A percentile compares a stretch with the other conserved stretches of the same genome.
phyloP scores from a whole-genome alignment of 768 basidiomycete genomes.

The Punctularia strigosozonata region DNA sequence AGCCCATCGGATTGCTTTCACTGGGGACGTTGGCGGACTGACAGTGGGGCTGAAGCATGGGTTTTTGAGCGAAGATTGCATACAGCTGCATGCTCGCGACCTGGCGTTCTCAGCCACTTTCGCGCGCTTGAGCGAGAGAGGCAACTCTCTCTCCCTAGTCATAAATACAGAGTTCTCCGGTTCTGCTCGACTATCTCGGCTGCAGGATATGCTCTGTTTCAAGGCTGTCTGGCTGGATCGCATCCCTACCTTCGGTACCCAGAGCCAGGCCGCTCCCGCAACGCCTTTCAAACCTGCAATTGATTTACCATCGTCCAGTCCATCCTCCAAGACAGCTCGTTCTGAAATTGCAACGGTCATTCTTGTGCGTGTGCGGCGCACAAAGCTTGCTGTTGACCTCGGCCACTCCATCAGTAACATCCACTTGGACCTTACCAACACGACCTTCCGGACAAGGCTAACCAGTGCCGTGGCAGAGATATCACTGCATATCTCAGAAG shows the following conservation, averaged over 20 bases:
- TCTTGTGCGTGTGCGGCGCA: slow-evolving; percentile 59
- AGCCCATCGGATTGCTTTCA: slow-evolving; percentile 58
- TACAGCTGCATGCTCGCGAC: slow-evolving; percentile 71
- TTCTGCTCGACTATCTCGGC: slow-evolving; percentile 67
- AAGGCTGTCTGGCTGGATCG: slow-evolving; percentile 92
- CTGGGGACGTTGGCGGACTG: slow-evolving; percentile 72
- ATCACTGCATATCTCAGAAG: slow-evolving; percentile 49
- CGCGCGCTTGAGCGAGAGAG: slow-evolving; percentile 30
- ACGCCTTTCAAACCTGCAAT: slow-evolving; percentile 5
- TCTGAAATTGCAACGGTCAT: slow-evolving; percentile 50
- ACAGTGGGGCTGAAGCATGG: slow-evolving; percentile 76
- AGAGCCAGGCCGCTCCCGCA: slow-evolving; percentile 16
- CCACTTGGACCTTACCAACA: slow-evolving; percentile 50
- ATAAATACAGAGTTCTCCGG: slow-evolving; percentile 82
- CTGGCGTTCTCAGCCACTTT: slow-evolving; percentile 70
- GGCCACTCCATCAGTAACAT: slow-evolving; percentile 75
- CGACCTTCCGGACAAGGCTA: slow-evolving; percentile 54
- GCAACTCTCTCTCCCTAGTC: slow-evolving; percentile 56
- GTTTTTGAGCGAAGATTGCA: slow-evolving; percentile 73
- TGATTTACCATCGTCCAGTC: background rate
- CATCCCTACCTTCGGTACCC: slow-evolving; percentile 60
- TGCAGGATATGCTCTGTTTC: slow-evolving; percentile 90
- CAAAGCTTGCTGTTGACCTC: slow-evolving; percentile 70
- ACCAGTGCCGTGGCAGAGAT: slow-evolving; percentile 51
- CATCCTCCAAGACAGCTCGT: slow-evolving; percentile 14